Conservation (phyloP, 2,329 filamentous ascomycete genomes). For the Xylariaceae sp. region DNA sequence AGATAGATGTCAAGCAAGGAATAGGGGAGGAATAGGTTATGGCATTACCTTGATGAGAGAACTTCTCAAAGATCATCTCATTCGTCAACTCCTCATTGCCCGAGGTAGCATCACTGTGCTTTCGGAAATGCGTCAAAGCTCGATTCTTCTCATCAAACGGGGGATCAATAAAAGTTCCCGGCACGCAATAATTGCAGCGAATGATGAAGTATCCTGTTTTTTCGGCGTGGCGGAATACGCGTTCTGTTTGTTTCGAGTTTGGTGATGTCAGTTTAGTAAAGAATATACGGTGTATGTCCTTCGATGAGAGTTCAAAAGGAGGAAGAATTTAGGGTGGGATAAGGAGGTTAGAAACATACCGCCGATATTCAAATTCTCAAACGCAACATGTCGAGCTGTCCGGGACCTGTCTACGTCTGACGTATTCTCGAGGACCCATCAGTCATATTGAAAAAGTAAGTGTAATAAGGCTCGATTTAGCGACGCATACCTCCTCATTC, state of each 20-base stretch:
- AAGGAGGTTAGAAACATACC: slow-evolving; percentile 7
- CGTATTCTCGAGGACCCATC: slow-evolving; percentile 7
- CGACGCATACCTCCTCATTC: slow-evolving; percentile 17
- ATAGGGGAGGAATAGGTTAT: not conserved
- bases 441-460: slow-evolving; percentile 1
- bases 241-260: slow-evolving; percentile 15
- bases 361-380: slow-evolving; percentile 25
- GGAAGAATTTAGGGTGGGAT: not conserved
- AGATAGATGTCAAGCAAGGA: not conserved
- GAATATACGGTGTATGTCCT: too few relatives aligned
- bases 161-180: slow-evolving; percentile 24
- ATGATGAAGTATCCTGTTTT: slow-evolving; percentile 27
- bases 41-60: slow-evolving; percentile 25
- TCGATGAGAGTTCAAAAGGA: not conserved
- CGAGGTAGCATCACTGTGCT: slow-evolving; percentile 16
- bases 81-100: slow-evolving; percentile 24
- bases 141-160: slow-evolving; percentile 27
- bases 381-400: slow-evolving; percentile 25
- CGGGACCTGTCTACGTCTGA: not conserved
- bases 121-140: slow-evolving; percentile 30
- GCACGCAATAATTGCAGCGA: slow-evolving; percentile 23
- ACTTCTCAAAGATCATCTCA: slow-evolving; percentile 30
- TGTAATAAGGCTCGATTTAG: not conserved
- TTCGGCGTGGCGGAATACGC: slow-evolving; percentile 27
- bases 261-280: not conserved